phyloP scores from a whole-genome alignment of 1,284 basidiomycete genomes.

The Psilocybe mexicana region DNA sequence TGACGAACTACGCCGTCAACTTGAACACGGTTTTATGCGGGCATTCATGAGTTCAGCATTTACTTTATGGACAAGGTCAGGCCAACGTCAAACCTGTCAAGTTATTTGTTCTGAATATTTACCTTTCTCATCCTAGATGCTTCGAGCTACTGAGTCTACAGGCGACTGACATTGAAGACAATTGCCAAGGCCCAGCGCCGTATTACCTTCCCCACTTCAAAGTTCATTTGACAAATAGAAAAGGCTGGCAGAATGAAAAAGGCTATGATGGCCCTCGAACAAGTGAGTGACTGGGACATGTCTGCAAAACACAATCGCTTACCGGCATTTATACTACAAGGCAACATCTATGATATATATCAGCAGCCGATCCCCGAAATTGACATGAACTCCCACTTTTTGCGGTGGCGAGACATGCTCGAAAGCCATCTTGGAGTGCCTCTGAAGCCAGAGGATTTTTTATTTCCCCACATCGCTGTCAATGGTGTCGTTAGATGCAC shows the following conservation, averaged over 20 bases:
- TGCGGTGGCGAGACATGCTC: slow-evolving; percentile 28
- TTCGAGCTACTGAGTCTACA: slow-evolving; percentile 27
- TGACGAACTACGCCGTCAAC: slow-evolving; percentile 2
- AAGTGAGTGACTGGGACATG: slow-evolving; percentile 3
- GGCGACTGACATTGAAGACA: slow-evolving; percentile 18
- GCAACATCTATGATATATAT: neutral
- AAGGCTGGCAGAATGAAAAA: slow-evolving; percentile 31
- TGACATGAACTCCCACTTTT: slow-evolving; percentile 29
- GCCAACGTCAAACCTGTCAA: neutral
- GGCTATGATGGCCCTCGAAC: slow-evolving; percentile 25
- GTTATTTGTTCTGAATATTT: neutral
- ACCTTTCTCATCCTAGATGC: slow-evolving; percentile 20
- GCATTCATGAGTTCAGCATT: slow-evolving; percentile 21
- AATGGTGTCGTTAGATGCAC: slow-evolving; percentile 25
- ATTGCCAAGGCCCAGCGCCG: slow-evolving; percentile 17
- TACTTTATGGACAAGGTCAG: slow-evolving; percentile 26
- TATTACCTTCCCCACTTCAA: slow-evolving; percentile 20
- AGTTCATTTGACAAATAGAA: slow-evolving; percentile 25
- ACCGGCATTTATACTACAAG: neutral
- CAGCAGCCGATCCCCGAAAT: slow-evolving; percentile 26
- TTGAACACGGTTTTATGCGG: slow-evolving; percentile 18
- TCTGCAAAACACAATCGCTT: no score
- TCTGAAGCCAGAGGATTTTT: slow-evolving; percentile 30
- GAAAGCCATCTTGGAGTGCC: slow-evolving; percentile 18
- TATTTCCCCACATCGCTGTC: slow-evolving; percentile 34